Conservation (phyloP, 352 stramenopile genomes). For the Globisporangium recalcitrans region DNA sequence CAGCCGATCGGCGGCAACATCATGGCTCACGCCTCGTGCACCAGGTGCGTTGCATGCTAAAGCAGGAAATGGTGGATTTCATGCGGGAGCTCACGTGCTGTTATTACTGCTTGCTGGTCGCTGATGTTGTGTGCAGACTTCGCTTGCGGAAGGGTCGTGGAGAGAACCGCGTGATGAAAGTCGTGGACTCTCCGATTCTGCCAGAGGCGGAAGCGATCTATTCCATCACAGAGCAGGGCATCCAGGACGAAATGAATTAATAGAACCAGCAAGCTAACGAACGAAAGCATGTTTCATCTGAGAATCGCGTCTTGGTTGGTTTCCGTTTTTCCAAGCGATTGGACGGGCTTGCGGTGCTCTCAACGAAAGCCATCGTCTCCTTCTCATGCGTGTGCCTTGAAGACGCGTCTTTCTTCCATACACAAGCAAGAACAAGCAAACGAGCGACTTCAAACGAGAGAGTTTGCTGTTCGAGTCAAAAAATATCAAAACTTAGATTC, state of each 20-base stretch:
- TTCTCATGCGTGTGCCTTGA: too few species aligned
- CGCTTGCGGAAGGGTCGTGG: constrained; percentile 96
- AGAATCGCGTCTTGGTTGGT: background rate
- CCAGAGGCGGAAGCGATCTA: constrained; percentile 98
- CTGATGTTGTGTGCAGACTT: constrained; percentile 36
- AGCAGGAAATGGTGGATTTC: background rate
- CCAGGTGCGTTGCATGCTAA: constrained; percentile 33
- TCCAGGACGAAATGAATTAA: constrained; percentile 90
- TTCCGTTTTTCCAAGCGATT: background rate
- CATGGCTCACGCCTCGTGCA: constrained; percentile 83
- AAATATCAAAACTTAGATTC: background rate
- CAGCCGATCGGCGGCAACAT: constrained; percentile 91
- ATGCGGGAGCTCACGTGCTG: background rate
- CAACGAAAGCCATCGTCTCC: too few species aligned
- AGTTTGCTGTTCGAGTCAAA: background rate
- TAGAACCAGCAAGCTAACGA: background rate
- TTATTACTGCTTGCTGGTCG: constrained; percentile 7
- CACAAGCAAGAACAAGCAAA: too few species aligned
- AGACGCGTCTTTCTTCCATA: too few species aligned
- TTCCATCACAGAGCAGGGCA: constrained; percentile 93
- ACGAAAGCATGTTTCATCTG: constrained; percentile 4
- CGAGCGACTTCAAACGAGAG: too few species aligned
- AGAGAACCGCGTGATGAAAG: constrained; percentile 98
- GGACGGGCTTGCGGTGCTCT: too few species aligned
- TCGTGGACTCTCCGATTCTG: constrained; percentile 95